A percentile compares a stretch with the other conserved stretches of the same genome.
phyloP scores from a whole-genome alignment of 1,284 basidiomycete genomes.

The Heterobasidion annosum region DNA sequence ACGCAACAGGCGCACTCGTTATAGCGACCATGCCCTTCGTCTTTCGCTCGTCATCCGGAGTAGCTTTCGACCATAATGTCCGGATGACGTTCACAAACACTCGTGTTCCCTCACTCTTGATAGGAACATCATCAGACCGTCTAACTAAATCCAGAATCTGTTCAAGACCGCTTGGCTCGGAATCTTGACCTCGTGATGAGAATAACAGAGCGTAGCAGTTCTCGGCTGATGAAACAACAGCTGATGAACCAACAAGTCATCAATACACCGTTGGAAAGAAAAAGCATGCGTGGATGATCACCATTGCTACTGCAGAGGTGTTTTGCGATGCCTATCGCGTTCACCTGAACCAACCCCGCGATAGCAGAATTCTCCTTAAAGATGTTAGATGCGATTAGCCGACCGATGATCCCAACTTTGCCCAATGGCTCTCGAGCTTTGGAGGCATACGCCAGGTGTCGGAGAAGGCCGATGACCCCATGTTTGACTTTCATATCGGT shows the following conservation, averaged over 20 bases:
- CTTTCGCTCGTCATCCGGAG: conserved; percentile 29
- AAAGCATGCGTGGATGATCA: conserved; percentile 26
- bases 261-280: neutral
- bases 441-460: conserved; percentile 74
- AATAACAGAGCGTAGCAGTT: conserved; percentile 54
- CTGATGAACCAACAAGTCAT: neutral
- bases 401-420: conserved; percentile 54
- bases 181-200: conserved; percentile 22
- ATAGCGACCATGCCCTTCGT: conserved; percentile 48
- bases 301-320: conserved; percentile 76
- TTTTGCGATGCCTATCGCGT: conserved; percentile 83
- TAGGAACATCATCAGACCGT: conserved; percentile 74
- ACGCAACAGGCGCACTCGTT: conserved; percentile 42
- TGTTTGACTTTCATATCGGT: conserved; percentile 79
- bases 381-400: conserved; percentile 56
- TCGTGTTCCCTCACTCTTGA: conserved; percentile 86
- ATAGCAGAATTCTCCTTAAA: conserved; percentile 71
- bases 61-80: conserved; percentile 53
- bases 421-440: conserved; percentile 54
- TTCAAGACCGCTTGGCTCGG: conserved; percentile 40
- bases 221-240: conserved; percentile 36
- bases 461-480: conserved; percentile 73
- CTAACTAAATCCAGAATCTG: conserved; percentile 69
- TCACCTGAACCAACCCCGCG: conserved; percentile 80
- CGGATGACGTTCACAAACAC: conserved; percentile 80